These are phyloP conservation scores for Achaetomiella virescens DNA, from an alignment of 495 filamentous ascomycete genomes.

Conservation along the genomic window DNA sequence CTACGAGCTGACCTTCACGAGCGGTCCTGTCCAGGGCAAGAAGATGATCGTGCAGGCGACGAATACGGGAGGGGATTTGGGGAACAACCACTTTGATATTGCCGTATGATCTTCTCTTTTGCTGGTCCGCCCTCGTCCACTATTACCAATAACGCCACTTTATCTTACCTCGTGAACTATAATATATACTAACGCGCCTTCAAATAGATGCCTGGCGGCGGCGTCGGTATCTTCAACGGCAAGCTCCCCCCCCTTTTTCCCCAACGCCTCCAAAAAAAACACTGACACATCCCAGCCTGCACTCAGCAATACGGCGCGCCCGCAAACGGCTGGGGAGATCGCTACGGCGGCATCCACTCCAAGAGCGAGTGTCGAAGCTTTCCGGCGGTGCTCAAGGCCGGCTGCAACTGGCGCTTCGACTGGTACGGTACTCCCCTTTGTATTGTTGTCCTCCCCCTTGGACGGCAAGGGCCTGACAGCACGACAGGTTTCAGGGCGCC, in stretches of 20 bases:
- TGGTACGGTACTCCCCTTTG: constrained; percentile 29
- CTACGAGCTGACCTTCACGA: constrained; percentile 62
- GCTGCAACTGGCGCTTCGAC: constrained; percentile 66
- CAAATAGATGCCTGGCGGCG: constrained; percentile 56
- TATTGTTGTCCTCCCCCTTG: background rate
- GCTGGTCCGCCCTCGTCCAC: background rate
- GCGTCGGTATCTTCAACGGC: constrained; percentile 58
- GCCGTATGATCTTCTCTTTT: constrained; percentile 34
- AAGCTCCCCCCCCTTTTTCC: background rate
- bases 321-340: constrained; percentile 51
- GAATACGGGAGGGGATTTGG: constrained; percentile 57
- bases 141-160: background rate
- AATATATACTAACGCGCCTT: background rate
- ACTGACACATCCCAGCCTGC: constrained; percentile 33
- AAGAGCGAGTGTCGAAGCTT: constrained; percentile 49
- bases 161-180: no score
- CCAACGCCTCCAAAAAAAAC: constrained; percentile 14
- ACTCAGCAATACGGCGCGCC: constrained; percentile 56
- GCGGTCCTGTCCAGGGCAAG: constrained; percentile 49
- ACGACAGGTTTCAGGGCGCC: constrained; percentile 56
- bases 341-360: constrained; percentile 54
- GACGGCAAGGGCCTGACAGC: constrained; percentile 36
- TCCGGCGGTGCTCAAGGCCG: constrained; percentile 50
- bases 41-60: constrained; percentile 64
- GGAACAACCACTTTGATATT: constrained; percentile 56